Evolutionary conservation across 2,329 filamentous ascomycete genomes (phyloP).

Genomic region (Trichothecium sympodiale): DNA sequence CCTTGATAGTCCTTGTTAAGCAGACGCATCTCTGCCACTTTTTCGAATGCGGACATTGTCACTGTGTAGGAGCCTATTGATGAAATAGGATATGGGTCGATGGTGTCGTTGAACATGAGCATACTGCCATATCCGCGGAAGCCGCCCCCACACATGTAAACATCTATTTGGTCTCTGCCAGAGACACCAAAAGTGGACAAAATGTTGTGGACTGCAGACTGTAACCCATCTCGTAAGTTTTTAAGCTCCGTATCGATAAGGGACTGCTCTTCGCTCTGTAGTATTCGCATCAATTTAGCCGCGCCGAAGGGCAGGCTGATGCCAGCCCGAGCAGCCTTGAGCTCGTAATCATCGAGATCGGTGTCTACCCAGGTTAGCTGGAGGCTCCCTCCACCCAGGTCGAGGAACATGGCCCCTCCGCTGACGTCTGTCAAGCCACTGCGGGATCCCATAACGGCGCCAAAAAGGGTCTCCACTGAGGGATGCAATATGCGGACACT

Average conservation of each 20-base stretch:
- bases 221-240: slow-evolving; percentile 48
- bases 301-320: slow-evolving; percentile 52
- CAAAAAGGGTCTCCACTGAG: slow-evolving; percentile 71
- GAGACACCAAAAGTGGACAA: slow-evolving; percentile 35
- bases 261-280: slow-evolving; percentile 27
- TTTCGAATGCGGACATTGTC: slow-evolving; percentile 45
- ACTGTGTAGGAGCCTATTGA: slow-evolving; percentile 72
- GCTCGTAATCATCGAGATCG: slow-evolving; percentile 31
- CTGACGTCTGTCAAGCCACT: slow-evolving; percentile 57
- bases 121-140: slow-evolving; percentile 88
- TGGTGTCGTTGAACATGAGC: slow-evolving; percentile 65
- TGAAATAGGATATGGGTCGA: slow-evolving; percentile 72
- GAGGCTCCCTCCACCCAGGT: slow-evolving; percentile 66
- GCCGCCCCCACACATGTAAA: slow-evolving; percentile 83
- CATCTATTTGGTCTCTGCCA: too few species aligned
- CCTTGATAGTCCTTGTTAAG: slow-evolving; percentile 37
- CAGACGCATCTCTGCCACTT: slow-evolving; percentile 38
- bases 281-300: slow-evolving; percentile 41
- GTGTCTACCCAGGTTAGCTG: slow-evolving; percentile 56
- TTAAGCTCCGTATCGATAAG: slow-evolving; percentile 34
- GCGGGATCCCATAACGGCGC: slow-evolving; percentile 67
- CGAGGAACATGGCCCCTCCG: slow-evolving; percentile 64
- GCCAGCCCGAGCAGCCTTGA: slow-evolving; percentile 41
- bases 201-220: slow-evolving; percentile 45
- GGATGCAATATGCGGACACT: slow-evolving; percentile 64